Evolutionary conservation across 1,139 yeast species (phyloP).

Genomic region (Zhuliangozyma blackwelliae): DNA sequence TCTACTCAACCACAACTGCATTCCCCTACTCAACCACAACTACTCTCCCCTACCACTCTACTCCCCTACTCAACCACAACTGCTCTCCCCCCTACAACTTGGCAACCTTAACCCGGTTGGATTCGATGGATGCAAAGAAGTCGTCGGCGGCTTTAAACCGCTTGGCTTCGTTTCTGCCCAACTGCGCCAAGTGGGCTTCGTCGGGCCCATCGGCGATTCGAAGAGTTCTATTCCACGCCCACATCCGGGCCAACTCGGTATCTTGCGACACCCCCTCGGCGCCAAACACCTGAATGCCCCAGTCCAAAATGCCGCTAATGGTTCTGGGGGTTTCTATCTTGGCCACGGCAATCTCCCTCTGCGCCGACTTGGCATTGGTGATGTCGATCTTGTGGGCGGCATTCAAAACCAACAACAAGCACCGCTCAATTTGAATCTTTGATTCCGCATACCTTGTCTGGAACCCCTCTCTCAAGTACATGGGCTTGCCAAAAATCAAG

Average conservation of each 20-base stretch:
- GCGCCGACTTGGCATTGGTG: slow-evolving; percentile 53
- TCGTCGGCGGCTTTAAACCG: slow-evolving; percentile 27
- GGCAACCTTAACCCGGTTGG: slow-evolving; percentile 24
- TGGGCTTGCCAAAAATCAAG: slow-evolving; percentile 52
- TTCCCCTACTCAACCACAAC: too few relatives aligned
- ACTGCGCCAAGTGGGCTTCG: slow-evolving; percentile 63
- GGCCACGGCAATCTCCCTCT: slow-evolving; percentile 62
- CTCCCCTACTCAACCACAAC: too few relatives aligned
- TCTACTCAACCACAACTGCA: too few relatives aligned
- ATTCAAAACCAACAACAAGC: slow-evolving; percentile 55
- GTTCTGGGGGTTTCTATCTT: slow-evolving; percentile 65
- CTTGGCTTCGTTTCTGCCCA: slow-evolving; percentile 47
- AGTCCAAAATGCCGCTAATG: slow-evolving; percentile 50
- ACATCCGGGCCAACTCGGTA: slow-evolving; percentile 55
- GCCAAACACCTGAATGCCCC: slow-evolving; percentile 68
- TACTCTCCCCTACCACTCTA: too few relatives aligned
- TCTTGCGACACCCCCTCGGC: slow-evolving; percentile 70
- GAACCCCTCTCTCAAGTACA: slow-evolving; percentile 53
- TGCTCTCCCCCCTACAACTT: background rate
- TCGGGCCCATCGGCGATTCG: slow-evolving; percentile 77
- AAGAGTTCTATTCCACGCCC: slow-evolving; percentile 54
- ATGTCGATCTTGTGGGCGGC: slow-evolving; percentile 66
- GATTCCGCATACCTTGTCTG: slow-evolving; percentile 51
- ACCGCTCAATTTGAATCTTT: slow-evolving; percentile 55
- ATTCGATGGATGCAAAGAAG: slow-evolving; percentile 26